These are phyloP conservation scores for Dioscorea cayenensis DNA, from an alignment of 116 monocot species.

Conservation along the genomic window DNA sequence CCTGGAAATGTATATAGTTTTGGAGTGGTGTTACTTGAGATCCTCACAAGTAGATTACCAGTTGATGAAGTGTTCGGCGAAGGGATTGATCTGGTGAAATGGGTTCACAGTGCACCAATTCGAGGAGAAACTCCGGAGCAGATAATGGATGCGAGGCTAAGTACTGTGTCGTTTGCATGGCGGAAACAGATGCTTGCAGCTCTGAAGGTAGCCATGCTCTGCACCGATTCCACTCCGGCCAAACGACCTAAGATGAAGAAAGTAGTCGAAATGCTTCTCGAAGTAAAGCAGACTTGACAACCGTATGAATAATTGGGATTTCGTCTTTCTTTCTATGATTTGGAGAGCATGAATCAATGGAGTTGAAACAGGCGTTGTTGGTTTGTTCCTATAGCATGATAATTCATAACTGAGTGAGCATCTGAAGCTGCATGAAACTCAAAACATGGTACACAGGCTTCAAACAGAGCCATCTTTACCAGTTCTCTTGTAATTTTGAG, in stretches of 20 bases:
- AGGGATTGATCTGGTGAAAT: conserved; percentile 83
- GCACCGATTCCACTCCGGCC: conserved; percentile 56
- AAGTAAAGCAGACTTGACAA: conserved; percentile 28
- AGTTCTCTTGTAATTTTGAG: background rate
- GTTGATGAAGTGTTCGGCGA: conserved; percentile 71
- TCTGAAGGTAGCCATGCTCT: conserved; percentile 72
- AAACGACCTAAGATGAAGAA: conserved; percentile 85
- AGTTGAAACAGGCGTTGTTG: background rate
- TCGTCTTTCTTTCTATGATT: background rate
- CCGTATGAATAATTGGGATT: background rate
- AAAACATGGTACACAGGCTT: background rate
- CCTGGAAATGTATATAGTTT: conserved; percentile 88
- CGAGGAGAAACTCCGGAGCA: conserved; percentile 78
- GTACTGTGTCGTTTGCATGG: conserved; percentile 81
- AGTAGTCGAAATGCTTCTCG: conserved; percentile 77
- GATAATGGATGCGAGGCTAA: conserved; percentile 78
- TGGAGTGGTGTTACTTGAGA: conserved; percentile 74
- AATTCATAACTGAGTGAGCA: background rate
- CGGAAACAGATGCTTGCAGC: conserved; percentile 81
- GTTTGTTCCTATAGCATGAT: background rate
- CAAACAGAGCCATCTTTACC: background rate
- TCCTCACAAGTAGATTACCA: conserved; percentile 52
- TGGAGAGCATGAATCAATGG: too few species aligned
- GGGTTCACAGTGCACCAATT: conserved; percentile 53
- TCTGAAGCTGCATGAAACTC: background rate